Evolutionary conservation across 2,329 filamentous ascomycete genomes (phyloP).

Genomic region (Pseudonectria buxi): DNA sequence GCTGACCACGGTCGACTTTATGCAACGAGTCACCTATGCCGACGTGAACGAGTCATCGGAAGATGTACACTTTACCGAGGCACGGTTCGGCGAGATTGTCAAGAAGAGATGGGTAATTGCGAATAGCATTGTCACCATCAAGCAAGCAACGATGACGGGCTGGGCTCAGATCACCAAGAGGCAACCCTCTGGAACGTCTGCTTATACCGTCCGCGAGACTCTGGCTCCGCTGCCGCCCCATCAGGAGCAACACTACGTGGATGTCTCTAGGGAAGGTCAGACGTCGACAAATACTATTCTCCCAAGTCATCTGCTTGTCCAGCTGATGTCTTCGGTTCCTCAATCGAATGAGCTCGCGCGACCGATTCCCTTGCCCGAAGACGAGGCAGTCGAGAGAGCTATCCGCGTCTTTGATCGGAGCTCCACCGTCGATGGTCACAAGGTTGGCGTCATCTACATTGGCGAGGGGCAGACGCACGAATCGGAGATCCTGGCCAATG

Average conservation of each 20-base stretch:
- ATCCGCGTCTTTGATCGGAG: slow-evolving; percentile 79
- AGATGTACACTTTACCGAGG: slow-evolving; percentile 58
- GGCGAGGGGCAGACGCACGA: slow-evolving; percentile 80
- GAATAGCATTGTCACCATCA: slow-evolving; percentile 66
- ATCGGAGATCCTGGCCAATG: slow-evolving; percentile 78
- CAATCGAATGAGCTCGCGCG: slow-evolving; percentile 53
- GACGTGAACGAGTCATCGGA: slow-evolving; percentile 72
- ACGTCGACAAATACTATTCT: slow-evolving; percentile 54
- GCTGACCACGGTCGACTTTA: slow-evolving; percentile 87
- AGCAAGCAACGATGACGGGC: slow-evolving; percentile 60
- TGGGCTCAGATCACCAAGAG: slow-evolving; percentile 66
- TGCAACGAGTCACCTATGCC: slow-evolving; percentile 81
- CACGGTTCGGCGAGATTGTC: slow-evolving; percentile 58
- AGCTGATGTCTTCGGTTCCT: slow-evolving; percentile 58
- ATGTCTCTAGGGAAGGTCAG: slow-evolving; percentile 43
- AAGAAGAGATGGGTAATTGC: slow-evolving; percentile 67
- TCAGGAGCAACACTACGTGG: slow-evolving; percentile 42
- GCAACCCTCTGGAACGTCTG: slow-evolving; percentile 61
- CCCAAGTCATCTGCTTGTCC: slow-evolving; percentile 68
- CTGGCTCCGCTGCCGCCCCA: slow-evolving; percentile 52
- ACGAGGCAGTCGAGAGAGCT: slow-evolving; percentile 64
- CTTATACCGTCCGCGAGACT: slow-evolving; percentile 53
- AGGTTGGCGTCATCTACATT: slow-evolving; percentile 90
- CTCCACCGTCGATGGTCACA: slow-evolving; percentile 89
- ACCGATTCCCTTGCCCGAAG: slow-evolving; percentile 67